Base-by-base conservation (phyloP, 192 early-diverging fungal genomes). In the Entomortierella beljakovae region DNA sequence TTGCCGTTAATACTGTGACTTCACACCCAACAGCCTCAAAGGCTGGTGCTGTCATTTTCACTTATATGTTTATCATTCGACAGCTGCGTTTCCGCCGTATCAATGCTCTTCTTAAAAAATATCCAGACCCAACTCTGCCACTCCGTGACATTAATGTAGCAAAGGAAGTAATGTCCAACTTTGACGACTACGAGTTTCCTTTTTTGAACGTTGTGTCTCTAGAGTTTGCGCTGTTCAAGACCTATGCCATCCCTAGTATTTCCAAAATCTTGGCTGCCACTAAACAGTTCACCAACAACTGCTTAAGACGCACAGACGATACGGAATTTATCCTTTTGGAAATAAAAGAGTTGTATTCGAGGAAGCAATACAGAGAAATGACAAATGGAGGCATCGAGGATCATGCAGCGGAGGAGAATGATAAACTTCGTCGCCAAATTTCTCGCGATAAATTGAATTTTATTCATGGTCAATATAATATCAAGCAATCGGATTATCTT, bases 201-300 rank as follows among this genome's bases (percentile, higher is more conserved):
- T 68, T 55, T 74, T 55, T 75, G 43, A 57, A 50, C 50, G 49
- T 61, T 5, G 38, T 69, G 8, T 64, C 81, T 0, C 51, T 83
- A 0, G 82, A 85, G 52, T 82, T 84, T 72, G 85, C 80, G 0
- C 53, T 82, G n/a, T 82, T 86, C 65, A 82, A 80, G 46, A 84
- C 85, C 3, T 84, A 81, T 38, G 77, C 59, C 34, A 68, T 82
- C 34, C 85, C 85, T 5, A 57, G 71, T n/a, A 77, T 86, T 35
- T 80, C 75, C 61, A 79, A 80, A 52, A 57, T 84, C 37, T 51
- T 86, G 2, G 70, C 66, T 1, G 58, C 65, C 1, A 84, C 85
- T 0, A 25, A 51, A 18, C 63, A 83, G 61, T 79, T 86, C 40
- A 34, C 38, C 3, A 42, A 61, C 9, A 8, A 49, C 2, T 64